Percentiles rank a stretch among this genome's conserved stretches.
Conservation (phyloP, 2,329 filamentous ascomycete species). For the Claviceps humidiphila region DNA sequence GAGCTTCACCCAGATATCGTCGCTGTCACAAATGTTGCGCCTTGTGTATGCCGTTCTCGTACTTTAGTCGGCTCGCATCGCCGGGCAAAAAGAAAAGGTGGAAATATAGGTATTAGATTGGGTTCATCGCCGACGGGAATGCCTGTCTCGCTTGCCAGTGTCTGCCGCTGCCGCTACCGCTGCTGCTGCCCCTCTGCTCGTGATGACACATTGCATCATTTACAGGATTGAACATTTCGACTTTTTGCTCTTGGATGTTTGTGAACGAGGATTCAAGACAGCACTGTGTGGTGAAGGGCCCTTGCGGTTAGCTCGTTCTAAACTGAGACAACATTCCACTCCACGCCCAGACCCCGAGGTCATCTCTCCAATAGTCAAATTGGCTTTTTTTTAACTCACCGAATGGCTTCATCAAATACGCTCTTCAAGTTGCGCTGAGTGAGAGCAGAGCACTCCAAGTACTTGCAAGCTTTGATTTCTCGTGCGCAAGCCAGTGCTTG, state of each 20-base stretch:
- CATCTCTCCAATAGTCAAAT: background rate
- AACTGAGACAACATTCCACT: background rate
- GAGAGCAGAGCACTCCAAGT: constrained; percentile 92
- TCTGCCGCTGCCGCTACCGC: background rate
- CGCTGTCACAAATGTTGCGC: background rate
- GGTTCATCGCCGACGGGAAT: background rate
- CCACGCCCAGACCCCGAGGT: background rate
- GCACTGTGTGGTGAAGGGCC: constrained; percentile 33
- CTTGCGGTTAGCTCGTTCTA: background rate
- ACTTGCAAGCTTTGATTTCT: constrained; percentile 93
- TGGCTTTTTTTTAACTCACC: constrained; percentile 45
- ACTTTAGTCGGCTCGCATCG: constrained; percentile 1
- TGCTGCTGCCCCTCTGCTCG: background rate
- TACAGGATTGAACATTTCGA: constrained; percentile 59
- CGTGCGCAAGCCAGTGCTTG: constrained; percentile 80
- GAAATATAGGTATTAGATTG: constrained; percentile 3
- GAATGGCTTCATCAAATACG: constrained; percentile 96
- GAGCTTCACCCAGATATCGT: background rate
- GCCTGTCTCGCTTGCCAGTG: background rate
- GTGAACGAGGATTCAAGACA: constrained; percentile 55
- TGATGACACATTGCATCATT: constrained; percentile 9
- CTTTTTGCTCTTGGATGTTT: constrained; percentile 45
- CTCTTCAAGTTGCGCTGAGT: constrained; percentile 97
- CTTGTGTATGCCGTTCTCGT: constrained; percentile 1
- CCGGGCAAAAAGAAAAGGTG: background rate